Evolutionary conservation across 352 stramenopile genomes (phyloP), one percentile per base, ranked within the genome.

Genomic region (Pythium insidiosum): DNA sequence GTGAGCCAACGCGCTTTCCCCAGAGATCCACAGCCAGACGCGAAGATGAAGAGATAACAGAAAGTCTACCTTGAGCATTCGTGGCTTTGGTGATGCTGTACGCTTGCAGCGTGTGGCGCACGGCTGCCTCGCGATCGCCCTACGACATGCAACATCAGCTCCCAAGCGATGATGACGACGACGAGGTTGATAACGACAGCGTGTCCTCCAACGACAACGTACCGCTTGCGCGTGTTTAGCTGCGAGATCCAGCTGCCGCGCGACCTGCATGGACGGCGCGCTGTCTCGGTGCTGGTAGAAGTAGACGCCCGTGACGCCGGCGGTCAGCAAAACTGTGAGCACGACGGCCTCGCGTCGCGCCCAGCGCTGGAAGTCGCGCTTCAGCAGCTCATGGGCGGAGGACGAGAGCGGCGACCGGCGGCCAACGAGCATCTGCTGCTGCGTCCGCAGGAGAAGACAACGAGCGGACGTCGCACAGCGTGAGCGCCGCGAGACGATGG

Each of bases 231-330:
- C 69, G 38, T 72, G 73, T 22, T 69, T 54, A 19, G 73, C 58
- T 1, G 75, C 75, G 15, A 66, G 53, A 28, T 73, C 63, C 15
- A 90, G 49, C 33, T 81, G 42, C 25, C 54, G 52, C 43, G 71
- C 40, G 21, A 88, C 66, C 40, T 81, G 73, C 21, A 69, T 67
- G 23, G 72, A 56, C 6, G 78, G 78, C 11, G 78, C 52, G 24
- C 52, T 47, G 33, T 87, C 69, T 16, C 78, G 78, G 38, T 86
- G 79, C 76, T 81, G 63, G 38, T 88, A 91, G 34, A 84, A 71
- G 12, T 83, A 72, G 1, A 91, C 60, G 18, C 73, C 78, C 10
- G 56, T 54, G 31, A 60, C 56, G 39, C 78, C 78, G 13, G 62
- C 46, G 22, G 61, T 46, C 33, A 80, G 42, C 51, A 91, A 58